Conservation (phyloP, 1,284 basidiomycete species). For the Pulveroboletus sp. region DNA sequence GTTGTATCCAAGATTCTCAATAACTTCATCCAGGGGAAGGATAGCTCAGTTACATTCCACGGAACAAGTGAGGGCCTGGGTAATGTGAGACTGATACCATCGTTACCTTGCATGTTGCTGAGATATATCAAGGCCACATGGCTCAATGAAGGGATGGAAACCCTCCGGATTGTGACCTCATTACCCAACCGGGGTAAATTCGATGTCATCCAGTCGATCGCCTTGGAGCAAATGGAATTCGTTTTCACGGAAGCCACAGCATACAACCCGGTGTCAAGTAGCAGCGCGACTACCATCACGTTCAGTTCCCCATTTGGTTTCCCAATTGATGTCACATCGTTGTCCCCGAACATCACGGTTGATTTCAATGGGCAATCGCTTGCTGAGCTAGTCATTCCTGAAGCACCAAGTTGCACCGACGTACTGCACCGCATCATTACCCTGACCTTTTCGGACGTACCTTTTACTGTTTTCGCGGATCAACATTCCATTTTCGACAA, state of each 20-base stretch:
- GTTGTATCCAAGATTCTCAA: constrained; percentile 70
- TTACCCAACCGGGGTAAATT: constrained; percentile 65
- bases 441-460: constrained; percentile 58
- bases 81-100: constrained; percentile 39
- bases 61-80: constrained; percentile 63
- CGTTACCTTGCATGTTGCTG: constrained; percentile 4
- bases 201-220: constrained; percentile 64
- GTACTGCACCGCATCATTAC: constrained; percentile 61
- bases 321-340: constrained; percentile 61
- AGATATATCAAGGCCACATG: constrained; percentile 51
- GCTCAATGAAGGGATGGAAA: constrained; percentile 74
- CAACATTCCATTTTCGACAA: constrained; percentile 55
- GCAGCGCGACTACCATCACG: constrained; percentile 54
- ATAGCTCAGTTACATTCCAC: constrained; percentile 58
- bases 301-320: constrained; percentile 73
- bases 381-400: constrained; percentile 62
- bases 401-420: constrained; percentile 58
- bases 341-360: constrained; percentile 62
- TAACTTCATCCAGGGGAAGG: constrained; percentile 66
- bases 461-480: constrained; percentile 54
- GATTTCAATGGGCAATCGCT: constrained; percentile 53
- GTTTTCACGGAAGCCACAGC: constrained; percentile 55
- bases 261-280: constrained; percentile 58
- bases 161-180: constrained; percentile 55
- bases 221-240: constrained; percentile 60